phyloP scores from a whole-genome alignment of 1,284 basidiomycete species.

The Cutaneotrichosporon cyanovorans region DNA sequence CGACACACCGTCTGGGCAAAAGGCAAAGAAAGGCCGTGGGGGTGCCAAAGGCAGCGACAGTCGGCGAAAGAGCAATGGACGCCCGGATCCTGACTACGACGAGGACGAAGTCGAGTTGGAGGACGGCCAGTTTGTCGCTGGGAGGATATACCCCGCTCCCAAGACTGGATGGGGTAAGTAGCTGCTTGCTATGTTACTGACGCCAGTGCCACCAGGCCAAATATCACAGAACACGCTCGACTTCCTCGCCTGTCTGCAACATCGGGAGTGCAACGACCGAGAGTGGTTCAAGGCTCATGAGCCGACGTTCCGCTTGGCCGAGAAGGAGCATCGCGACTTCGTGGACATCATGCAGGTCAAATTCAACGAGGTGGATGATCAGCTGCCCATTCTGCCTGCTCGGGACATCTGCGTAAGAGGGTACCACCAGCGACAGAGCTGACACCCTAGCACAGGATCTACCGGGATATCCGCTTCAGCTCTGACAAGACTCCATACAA shows the following conservation, averaged over 20 bases:
- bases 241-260: conserved; percentile 63
- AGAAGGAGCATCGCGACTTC: conserved; percentile 81
- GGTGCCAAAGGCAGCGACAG: conserved; percentile 2
- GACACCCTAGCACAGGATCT: conserved; percentile 44
- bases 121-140: conserved; percentile 35
- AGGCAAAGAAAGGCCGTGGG: background rate
- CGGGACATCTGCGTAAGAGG: conserved; percentile 76
- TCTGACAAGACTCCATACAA: conserved; percentile 73
- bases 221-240: conserved; percentile 76
- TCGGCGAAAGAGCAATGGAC: background rate
- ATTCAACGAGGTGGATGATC: conserved; percentile 60
- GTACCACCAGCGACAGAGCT: conserved; percentile 19
- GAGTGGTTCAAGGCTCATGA: conserved; percentile 64
- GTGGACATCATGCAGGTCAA: conserved; percentile 60
- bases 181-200: background rate
- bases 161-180: conserved; percentile 67
- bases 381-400: conserved; percentile 74
- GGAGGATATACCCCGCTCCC: conserved; percentile 55
- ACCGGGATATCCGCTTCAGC: conserved; percentile 65
- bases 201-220: conserved; percentile 68
- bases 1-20: conserved; percentile 12
- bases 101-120: conserved; percentile 27
- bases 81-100: conserved; percentile 11
- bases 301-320: conserved; percentile 69
- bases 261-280: conserved; percentile 74